Evolutionary conservation across 768 basidiomycete genomes (phyloP).

Genomic region (Leccinum imitatum): DNA sequence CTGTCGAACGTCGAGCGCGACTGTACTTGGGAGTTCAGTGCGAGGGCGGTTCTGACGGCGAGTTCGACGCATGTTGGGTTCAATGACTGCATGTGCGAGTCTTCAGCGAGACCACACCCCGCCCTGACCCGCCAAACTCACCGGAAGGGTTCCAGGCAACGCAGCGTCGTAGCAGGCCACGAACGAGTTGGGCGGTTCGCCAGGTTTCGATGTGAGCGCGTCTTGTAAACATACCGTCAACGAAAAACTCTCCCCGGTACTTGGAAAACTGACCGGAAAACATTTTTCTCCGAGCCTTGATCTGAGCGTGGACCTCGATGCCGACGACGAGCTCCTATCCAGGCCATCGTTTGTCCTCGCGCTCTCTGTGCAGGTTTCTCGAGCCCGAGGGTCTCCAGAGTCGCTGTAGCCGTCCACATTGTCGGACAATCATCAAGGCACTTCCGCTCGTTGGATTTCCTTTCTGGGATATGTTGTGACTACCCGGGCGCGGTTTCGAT

Average conservation of each 20-base stretch:
- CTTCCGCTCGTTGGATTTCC: conserved; percentile 15
- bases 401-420: conserved; percentile 15
- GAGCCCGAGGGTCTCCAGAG: conserved; percentile 9
- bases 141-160: conserved; percentile 91
- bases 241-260: too few relatives aligned
- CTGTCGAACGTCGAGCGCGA: conserved; percentile 82
- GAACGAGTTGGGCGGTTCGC: conserved; percentile 65
- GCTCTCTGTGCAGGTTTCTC: conserved; percentile 7
- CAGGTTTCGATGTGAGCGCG: conserved; percentile 40
- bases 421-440: conserved; percentile 23
- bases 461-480: neutral
- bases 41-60: conserved; percentile 77
- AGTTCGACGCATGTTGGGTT: conserved; percentile 75
- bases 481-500: neutral
- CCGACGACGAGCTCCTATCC: conserved; percentile 92
- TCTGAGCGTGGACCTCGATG: conserved; percentile 94
- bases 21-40: conserved; percentile 67
- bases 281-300: conserved; percentile 83
- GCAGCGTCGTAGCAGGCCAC: conserved; percentile 84
- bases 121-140: conserved; percentile 37
- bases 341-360: conserved; percentile 55
- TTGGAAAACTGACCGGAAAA: conserved; percentile 62
- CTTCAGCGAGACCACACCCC: neutral
- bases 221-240: conserved; percentile 28
- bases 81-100: conserved; percentile 29